Percentiles rank a stretch among this genome's conserved stretches.
Evolutionary conservation across 78 protist genomes (phyloP).

Genomic region (Creolimax fragrantissima): DNA sequence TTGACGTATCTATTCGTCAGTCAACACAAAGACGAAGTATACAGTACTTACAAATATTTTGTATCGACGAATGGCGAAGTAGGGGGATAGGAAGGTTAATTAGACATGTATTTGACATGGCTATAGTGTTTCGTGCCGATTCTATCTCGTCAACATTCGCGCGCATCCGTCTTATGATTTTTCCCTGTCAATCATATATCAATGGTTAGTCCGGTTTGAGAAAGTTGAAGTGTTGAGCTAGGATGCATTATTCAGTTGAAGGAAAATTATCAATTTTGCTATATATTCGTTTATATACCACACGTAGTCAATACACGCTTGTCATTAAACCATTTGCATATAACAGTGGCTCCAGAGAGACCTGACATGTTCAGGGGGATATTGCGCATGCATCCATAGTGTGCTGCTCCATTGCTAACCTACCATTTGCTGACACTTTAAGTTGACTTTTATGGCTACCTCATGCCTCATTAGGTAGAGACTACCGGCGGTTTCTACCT

Average conservation of each 20-base stretch:
- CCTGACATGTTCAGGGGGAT: too few species aligned
- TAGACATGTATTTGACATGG: neutral
- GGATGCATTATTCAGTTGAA: too few species aligned
- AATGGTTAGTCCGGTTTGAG: too few species aligned
- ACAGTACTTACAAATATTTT: neutral
- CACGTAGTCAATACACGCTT: too few species aligned
- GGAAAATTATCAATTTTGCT: too few species aligned
- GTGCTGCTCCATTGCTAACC: too few species aligned
- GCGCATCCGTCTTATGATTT: neutral
- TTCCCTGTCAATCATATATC: too few species aligned
- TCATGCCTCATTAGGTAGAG: neutral
- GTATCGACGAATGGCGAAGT: neutral
- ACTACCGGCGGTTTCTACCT: neutral
- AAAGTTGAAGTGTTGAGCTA: too few species aligned
- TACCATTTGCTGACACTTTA: neutral
- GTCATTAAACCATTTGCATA: too few species aligned
- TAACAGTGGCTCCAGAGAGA: too few species aligned
- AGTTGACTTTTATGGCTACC: neutral
- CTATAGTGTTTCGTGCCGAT: neutral
- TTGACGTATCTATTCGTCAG: neutral
- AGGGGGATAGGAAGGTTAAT: neutral
- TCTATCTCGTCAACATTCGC: neutral
- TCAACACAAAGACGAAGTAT: neutral
- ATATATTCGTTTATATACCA: too few species aligned
- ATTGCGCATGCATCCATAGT: too few species aligned